Evolutionary conservation across 306 rosid genomes (phyloP).

Genomic region (Trifolium pratense): DNA sequence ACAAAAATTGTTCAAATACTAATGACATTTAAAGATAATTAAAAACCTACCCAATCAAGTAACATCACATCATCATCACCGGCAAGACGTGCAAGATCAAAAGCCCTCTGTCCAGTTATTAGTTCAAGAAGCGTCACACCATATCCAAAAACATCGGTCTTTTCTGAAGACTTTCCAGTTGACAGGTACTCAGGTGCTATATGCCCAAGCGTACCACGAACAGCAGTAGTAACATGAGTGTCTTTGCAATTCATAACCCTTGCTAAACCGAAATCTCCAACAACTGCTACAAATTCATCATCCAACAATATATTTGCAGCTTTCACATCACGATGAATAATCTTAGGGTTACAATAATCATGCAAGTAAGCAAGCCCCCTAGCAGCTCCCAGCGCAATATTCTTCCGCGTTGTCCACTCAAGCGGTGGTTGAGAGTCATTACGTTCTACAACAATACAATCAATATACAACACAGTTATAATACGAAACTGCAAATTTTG

Average conservation of each 20-base stretch:
- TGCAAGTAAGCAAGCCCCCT: slow-evolving; percentile 95
- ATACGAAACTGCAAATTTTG: background rate
- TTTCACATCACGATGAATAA: slow-evolving; percentile 94
- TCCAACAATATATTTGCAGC: slow-evolving; percentile 95
- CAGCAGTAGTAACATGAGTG: slow-evolving; percentile 93
- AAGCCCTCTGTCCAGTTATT: slow-evolving; percentile 94
- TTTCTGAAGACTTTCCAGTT: slow-evolving; percentile 93
- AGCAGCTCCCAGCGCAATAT: slow-evolving; percentile 84
- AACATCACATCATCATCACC: slow-evolving; percentile 84
- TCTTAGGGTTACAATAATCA: slow-evolving; percentile 96
- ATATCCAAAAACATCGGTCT: slow-evolving; percentile 94
- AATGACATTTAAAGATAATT: background rate
- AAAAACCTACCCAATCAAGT: slow-evolving; percentile 85
- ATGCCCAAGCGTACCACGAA: slow-evolving; percentile 93
- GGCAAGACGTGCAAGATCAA: slow-evolving; percentile 95
- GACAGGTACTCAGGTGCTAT: slow-evolving; percentile 95
- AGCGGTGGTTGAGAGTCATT: slow-evolving; percentile 61
- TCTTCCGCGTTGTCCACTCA: slow-evolving; percentile 68
- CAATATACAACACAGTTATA: slow-evolving; percentile 33
- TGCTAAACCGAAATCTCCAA: slow-evolving; percentile 94
- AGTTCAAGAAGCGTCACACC: slow-evolving; percentile 99
- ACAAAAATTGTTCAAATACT: background rate
- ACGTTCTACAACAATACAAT: slow-evolving; percentile 61
- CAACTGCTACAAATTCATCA: slow-evolving; percentile 92
- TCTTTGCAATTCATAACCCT: slow-evolving; percentile 94